Percentiles rank a stretch among this genome's conserved stretches.
Conservation (phyloP, 129 eudicot genomes). For the Escallonia rubra region DNA sequence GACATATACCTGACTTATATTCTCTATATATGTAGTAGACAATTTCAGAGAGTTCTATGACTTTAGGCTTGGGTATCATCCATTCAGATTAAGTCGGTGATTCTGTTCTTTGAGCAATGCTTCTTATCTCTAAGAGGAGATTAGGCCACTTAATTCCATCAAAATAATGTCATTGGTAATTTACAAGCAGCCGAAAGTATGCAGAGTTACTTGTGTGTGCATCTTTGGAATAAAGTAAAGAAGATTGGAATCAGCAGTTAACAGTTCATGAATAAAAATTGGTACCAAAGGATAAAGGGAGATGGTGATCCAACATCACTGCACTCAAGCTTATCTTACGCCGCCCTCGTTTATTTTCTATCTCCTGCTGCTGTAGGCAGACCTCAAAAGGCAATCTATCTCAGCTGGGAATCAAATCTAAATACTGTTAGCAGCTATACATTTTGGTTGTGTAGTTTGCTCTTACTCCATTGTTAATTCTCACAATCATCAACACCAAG, state of each 20-base stretch:
- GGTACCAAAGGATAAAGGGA: slow-evolving; percentile 1
- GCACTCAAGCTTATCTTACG: slow-evolving; percentile 8
- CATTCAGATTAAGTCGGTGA: background rate
- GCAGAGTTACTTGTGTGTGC: background rate
- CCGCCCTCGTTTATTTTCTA: background rate
- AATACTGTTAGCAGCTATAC: slow-evolving; percentile 6
- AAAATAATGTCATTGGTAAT: too few relatives aligned
- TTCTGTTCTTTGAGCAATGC: background rate
- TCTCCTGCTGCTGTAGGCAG: background rate
- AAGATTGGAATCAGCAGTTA: background rate
- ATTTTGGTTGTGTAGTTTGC: slow-evolving; percentile 11
- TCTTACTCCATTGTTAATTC: slow-evolving; percentile 7
- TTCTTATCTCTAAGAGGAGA: background rate
- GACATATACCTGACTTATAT: background rate
- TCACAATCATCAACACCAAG: slow-evolving; percentile 3
- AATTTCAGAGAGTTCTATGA: background rate
- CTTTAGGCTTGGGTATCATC: background rate
- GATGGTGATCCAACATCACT: slow-evolving; percentile 12
- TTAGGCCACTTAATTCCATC: background rate
- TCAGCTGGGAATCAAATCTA: slow-evolving; percentile 17
- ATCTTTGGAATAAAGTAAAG: background rate
- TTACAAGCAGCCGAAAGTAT: too few relatives aligned
- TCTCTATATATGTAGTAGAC: background rate
- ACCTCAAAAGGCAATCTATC: slow-evolving; percentile 8
- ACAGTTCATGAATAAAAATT: background rate